Base-by-base conservation (phyloP, 805 yeast species). In the Cyberlindnera euphorbiae region DNA sequence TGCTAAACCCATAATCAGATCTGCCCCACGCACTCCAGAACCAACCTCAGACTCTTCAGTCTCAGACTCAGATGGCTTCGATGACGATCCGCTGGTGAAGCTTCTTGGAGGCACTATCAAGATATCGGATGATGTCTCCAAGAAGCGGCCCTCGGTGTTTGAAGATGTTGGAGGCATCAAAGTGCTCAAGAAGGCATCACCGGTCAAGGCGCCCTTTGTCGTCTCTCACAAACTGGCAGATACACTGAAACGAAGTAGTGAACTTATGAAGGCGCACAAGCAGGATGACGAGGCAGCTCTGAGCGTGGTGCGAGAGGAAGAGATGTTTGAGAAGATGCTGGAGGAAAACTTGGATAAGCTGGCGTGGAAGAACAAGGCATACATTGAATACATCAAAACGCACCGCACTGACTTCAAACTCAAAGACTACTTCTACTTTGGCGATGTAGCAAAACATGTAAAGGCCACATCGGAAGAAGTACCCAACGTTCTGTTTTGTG, bases 341-440 rank as follows among this genome's bases (percentile, higher is more conserved):
- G n/a, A 25, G 16, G 11, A 26, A 18, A 29, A 11, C 11, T 29
- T 43, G 24, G 34, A 39, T 12, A 19, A 16, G 8, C 13, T 22
- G 14, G 47, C 40, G 2, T 29, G 29, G 6, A 26, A 28, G 23
- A 37, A 43, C 29, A 27, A 17, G 9, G 11, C 10, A 6, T 43
- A 33, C 18, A 29, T 43, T 7, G 33, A 39, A 2, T 39, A 33
- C 17, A 4, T 43, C 22, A 35, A 28, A 13, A 4, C 15, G 2
- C 38, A 39, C 15, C 30, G 36, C 6, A 26, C 30, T 2, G 26
- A 32, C 10, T 13, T 36, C 7, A 32, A 36, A 13, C 24, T 43
- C 12, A 35, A 35, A 14, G 44, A 43, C 16, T 43, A 23, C 32
- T 39, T 26, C 24, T 39, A 22, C 26, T 28, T 37, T n/a, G 33